Conservation (phyloP, 768 basidiomycete species). For the Russula abietina region DNA sequence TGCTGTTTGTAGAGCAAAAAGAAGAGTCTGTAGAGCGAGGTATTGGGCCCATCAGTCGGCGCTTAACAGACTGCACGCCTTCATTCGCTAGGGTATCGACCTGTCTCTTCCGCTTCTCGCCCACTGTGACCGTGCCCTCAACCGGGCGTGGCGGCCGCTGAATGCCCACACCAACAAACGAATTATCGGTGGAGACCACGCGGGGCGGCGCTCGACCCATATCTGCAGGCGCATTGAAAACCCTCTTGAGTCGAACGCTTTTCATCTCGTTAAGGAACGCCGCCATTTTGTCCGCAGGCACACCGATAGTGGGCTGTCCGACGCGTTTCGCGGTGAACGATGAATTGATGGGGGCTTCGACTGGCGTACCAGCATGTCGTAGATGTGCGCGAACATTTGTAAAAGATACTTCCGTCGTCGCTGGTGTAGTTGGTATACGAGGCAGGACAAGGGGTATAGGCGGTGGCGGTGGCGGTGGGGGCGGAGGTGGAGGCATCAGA, state of each 20-base stretch:
- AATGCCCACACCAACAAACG: slow-evolving; percentile 9
- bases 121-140: not conserved
- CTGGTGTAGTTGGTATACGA: slow-evolving; percentile 26
- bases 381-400: slow-evolving; percentile 59
- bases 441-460: slow-evolving; percentile 19
- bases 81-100: not conserved
- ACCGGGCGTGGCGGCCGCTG: slow-evolving; percentile 15
- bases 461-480: slow-evolving; percentile 23
- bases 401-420: slow-evolving; percentile 39
- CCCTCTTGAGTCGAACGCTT: slow-evolving; percentile 60
- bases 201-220: slow-evolving; percentile 23
- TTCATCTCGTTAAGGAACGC: slow-evolving; percentile 79
- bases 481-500: slow-evolving; percentile 22
- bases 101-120: slow-evolving; percentile 23
- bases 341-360: slow-evolving; percentile 62
- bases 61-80: slow-evolving; percentile 5
- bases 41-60: slow-evolving; percentile 16
- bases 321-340: slow-evolving; percentile 36
- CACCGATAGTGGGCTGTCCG: slow-evolving; percentile 63
- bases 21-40: slow-evolving; percentile 12
- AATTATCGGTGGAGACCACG: slow-evolving; percentile 1
- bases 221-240: slow-evolving; percentile 33
- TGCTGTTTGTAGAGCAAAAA: slow-evolving; percentile 6
- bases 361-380: slow-evolving; percentile 49
- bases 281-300: slow-evolving; percentile 77